Base-by-base conservation (phyloP, 345 rosid genomes). In the Arabis hirsuta region DNA sequence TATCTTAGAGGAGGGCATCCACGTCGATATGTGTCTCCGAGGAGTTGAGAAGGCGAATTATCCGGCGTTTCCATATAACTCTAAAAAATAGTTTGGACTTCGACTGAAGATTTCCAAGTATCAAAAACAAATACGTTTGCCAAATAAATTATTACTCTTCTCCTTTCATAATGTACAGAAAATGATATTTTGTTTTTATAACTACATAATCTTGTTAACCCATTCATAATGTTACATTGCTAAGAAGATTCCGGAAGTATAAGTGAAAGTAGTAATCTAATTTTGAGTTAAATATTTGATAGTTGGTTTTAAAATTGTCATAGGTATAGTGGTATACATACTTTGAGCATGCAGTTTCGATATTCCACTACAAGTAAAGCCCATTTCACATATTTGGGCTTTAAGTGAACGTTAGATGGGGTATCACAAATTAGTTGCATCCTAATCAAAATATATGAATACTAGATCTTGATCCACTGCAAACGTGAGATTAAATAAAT, bases 321-420 rank as follows among this genome's bases (percentile, higher is more conserved):
- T 16, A 16, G 16, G 16, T 16, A 16, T 16, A 16, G 10, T 36
- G 11, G 3, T 36, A 2, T n/a, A 14, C 8, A 27, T 27, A 2
- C 7, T 4, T 45, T 0, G 45, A 36, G 13, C 58, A 64, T 65
- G 22, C 11, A 57, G 38, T 32, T 19, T 56, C 6, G 20, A 48
- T 11, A 26, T 38, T 38, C 47, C 41, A 69, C 19, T 7, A 48
- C 42, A 50, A 7, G 73, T 26, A 55, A 29, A 6, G 16, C 51
- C 67, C 42, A 50, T 48, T 58, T 48, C 42, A 48, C 7, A 59
- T 2, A 27, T 5, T 22, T 55, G 19, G 31, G 43, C 53, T 54
- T 29, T 29, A 29, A 5, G 54, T 62, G 24, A 46, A 26, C 51
- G 19, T 43, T 32, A 26, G 13, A 43, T 27, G 51, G 47, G 11